Base-by-base conservation (phyloP, 805 yeast genomes). In the Wickerhamiella kurtzmanii region DNA sequence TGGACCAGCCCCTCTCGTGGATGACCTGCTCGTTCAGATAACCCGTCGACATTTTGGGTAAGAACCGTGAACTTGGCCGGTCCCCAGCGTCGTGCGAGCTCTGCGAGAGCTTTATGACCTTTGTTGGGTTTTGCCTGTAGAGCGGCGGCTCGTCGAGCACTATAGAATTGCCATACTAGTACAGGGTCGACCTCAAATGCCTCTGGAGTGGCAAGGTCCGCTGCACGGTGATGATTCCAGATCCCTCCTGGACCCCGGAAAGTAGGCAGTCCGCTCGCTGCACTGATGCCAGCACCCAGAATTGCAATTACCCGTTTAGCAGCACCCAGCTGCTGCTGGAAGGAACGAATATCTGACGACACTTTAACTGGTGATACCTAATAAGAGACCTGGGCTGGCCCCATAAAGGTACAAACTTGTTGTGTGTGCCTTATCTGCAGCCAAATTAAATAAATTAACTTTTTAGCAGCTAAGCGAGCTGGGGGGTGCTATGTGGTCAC, bases 181-280 rank as follows among this genome's bases (percentile, higher is more conserved):
- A 84, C 83, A 0, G 96, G 95, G 59, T 86, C 88, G 17, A 69
- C 68, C 49, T 78, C 74, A 60, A 87, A 86, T 3, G 95, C 95
- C 58, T 86, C 95, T 0, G 94, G 95, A 0, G 95, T 86, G 5
- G 95, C 95, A 40, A 87, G 67, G 57, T 86, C 95, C 41, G 83
- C 79, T 55, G 87, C 77, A 45, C 80, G 80, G 64, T 76, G 81
- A 50, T 76, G 76, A 50, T 76, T 71, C 95, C 95, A 86, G 22
- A 80, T 65, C 0, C 92, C 89, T 44, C 79, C 78, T 0, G 79
- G 63, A 6, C 85, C 85, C 44, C 86, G 66, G 58, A 79, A 82
- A 0, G 89, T 80, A 3, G 83, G 76, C 15, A 86, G 65, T 0
- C 95, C 95, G 1, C 89, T 80, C 1, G 81, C 67, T 0, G 77